Conservation (phyloP, 495 filamentous ascomycete genomes). For the Podospora comata region DNA sequence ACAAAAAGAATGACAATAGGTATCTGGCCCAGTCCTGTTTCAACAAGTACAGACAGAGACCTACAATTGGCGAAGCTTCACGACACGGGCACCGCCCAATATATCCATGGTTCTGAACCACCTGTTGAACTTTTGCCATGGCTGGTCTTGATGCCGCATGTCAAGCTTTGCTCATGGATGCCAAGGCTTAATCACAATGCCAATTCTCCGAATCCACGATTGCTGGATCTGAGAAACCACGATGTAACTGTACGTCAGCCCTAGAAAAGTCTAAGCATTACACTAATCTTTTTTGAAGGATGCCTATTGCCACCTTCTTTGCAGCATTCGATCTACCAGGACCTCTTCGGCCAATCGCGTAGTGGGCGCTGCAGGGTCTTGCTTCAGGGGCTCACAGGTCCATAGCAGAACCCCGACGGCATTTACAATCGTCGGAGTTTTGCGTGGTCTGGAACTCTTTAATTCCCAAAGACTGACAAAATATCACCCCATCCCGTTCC, state of each 20-base stretch:
- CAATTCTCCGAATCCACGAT: neutral
- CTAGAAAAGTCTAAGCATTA: neutral
- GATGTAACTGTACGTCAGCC: neutral
- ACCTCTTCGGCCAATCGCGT: neutral
- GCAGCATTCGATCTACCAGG: neutral
- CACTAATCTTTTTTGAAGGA: neutral
- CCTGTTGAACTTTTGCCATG: too few relatives aligned
- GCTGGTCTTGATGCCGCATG: neutral
- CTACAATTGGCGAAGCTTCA: neutral
- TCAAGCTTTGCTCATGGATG: neutral
- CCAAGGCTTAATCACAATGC: neutral
- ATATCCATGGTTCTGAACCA: neutral
- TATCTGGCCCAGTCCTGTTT: neutral
- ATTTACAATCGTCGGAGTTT: neutral
- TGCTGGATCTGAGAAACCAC: too few relatives aligned
- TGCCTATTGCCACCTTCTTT: neutral
- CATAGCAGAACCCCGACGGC: neutral
- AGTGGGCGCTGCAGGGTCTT: neutral
- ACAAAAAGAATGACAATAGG: neutral
- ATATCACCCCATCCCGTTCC: neutral
- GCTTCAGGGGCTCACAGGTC: too few relatives aligned
- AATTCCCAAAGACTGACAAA: neutral
- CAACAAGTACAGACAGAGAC: neutral
- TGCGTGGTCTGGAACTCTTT: neutral
- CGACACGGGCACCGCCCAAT: neutral